These are phyloP conservation scores for Quercus aquifolioides DNA, from an alignment of 306 rosid genomes.

Conservation along the genomic window DNA sequence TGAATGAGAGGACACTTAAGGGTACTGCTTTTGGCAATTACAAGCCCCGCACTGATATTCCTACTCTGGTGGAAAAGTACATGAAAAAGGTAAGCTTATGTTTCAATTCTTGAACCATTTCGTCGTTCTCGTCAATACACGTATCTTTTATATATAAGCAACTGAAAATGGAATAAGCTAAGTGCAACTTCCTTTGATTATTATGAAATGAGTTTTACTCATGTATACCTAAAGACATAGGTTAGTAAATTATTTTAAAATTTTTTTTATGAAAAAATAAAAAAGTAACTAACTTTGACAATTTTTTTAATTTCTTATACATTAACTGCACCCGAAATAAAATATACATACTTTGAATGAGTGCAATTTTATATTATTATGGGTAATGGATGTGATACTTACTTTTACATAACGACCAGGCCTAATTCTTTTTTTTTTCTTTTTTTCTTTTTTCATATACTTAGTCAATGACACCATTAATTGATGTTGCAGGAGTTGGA, in stretches of 20 bases:
- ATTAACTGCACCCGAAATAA: too few relatives aligned
- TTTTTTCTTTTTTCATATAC: background rate
- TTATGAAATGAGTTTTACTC: too few relatives aligned
- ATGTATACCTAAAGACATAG: fast-evolving
- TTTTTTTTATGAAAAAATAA: too few relatives aligned
- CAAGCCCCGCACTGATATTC: conserved; percentile 83
- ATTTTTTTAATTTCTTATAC: fast-evolving
- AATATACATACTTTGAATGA: too few relatives aligned
- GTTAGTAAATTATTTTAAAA: too few relatives aligned
- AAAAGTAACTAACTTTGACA: too few relatives aligned
- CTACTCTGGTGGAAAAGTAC: conserved; percentile 71
- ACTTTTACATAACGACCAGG: too few relatives aligned
- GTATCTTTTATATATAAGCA: too few relatives aligned
- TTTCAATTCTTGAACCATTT: too few relatives aligned
- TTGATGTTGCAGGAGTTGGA: conserved; percentile 55
- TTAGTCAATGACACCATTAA: background rate
- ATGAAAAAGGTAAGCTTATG: conserved; percentile 44
- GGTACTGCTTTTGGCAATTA: conserved; percentile 95
- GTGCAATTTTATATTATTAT: background rate
- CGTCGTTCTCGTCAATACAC: too few relatives aligned
- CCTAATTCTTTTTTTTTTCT: background rate
- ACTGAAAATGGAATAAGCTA: too few relatives aligned
- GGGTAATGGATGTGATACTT: background rate
- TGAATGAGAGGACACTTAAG: conserved; percentile 82
- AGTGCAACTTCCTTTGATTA: too few relatives aligned